These are phyloP conservation scores for Penicillium psychrofluorescens DNA, from an alignment of 495 filamentous ascomycete genomes.

Conservation along the genomic window DNA sequence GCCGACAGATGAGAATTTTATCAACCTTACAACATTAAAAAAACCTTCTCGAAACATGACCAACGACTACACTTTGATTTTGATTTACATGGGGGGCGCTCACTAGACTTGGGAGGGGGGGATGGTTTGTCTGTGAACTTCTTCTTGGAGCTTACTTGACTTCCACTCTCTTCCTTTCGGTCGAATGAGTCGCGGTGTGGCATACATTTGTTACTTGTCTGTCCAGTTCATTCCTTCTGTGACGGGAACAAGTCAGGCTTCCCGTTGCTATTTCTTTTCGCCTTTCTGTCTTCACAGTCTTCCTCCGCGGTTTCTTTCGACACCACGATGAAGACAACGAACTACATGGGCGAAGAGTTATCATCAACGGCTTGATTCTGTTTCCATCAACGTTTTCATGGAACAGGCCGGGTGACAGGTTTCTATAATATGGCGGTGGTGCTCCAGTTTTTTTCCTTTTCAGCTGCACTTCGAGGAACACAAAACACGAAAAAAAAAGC, in stretches of 20 bases:
- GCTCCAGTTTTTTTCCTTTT: neutral
- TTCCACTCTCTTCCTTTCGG: neutral
- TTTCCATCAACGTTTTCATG: neutral
- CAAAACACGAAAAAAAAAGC: slow-evolving; percentile 3
- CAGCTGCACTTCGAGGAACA: slow-evolving; percentile 3
- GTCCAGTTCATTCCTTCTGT: slow-evolving; percentile 12
- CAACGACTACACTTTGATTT: neutral
- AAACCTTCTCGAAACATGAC: neutral
- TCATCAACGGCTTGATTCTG: neutral
- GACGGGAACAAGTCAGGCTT: neutral
- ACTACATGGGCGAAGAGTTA: too few relatives aligned
- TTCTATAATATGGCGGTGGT: neutral
- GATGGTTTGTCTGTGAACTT: too few relatives aligned
- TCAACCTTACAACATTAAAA: neutral
- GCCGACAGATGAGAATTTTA: neutral
- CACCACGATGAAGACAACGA: too few relatives aligned
- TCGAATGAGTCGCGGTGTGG: too few relatives aligned
- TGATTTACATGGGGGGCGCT: neutral
- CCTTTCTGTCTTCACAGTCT: neutral
- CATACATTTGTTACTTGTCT: slow-evolving; percentile 3
- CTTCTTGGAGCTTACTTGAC: too few relatives aligned
- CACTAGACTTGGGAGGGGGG: too few relatives aligned
- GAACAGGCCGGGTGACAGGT: slow-evolving; percentile 4
- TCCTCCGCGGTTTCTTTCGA: too few relatives aligned
- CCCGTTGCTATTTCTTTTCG: neutral